These are phyloP conservation scores for Thermochaetoides thermophila DNA, from an alignment of 495 filamentous ascomycete genomes.

Conservation along the genomic window DNA sequence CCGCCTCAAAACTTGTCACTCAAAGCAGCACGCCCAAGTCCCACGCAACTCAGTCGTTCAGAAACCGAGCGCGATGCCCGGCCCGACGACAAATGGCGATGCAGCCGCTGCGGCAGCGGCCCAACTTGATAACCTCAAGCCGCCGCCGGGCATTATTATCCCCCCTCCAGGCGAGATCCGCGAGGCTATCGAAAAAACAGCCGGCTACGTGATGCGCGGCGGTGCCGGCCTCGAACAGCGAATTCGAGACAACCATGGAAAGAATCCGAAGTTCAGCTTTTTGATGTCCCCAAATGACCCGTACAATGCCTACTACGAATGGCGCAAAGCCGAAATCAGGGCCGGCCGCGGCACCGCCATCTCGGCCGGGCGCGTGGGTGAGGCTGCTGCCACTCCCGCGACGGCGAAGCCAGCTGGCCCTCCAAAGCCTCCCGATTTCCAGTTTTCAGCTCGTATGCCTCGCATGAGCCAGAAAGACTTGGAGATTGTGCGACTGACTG, in stretches of 20 bases:
- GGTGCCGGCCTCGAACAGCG: constrained; percentile 76
- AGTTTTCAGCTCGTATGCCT: constrained; percentile 94
- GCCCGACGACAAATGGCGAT: constrained; percentile 46
- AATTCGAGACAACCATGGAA: constrained; percentile 71
- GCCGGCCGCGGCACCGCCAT: constrained; percentile 69
- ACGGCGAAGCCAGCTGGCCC: constrained; percentile 64
- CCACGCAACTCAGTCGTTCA: no score
- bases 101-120: constrained; percentile 27
- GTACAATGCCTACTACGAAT: constrained; percentile 78
- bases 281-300: constrained; percentile 59
- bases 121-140: constrained; percentile 43
- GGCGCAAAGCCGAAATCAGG: constrained; percentile 74
- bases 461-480: constrained; percentile 92
- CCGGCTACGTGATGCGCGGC: constrained; percentile 79
- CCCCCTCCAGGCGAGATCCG: constrained; percentile 63
- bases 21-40: constrained; percentile 2
- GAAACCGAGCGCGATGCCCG: constrained; percentile 20
- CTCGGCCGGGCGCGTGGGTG: constrained; percentile 59
- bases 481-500: constrained; percentile 81
- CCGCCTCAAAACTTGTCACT: neutral
- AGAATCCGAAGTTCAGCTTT: constrained; percentile 86
- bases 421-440: constrained; percentile 72
- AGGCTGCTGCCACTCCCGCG: constrained; percentile 33
- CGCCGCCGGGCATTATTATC: constrained; percentile 69
- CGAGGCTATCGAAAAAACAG: constrained; percentile 81